phyloP scores from a whole-genome alignment of 2,329 filamentous ascomycete species.

The Acephala macrosclerotiorum region DNA sequence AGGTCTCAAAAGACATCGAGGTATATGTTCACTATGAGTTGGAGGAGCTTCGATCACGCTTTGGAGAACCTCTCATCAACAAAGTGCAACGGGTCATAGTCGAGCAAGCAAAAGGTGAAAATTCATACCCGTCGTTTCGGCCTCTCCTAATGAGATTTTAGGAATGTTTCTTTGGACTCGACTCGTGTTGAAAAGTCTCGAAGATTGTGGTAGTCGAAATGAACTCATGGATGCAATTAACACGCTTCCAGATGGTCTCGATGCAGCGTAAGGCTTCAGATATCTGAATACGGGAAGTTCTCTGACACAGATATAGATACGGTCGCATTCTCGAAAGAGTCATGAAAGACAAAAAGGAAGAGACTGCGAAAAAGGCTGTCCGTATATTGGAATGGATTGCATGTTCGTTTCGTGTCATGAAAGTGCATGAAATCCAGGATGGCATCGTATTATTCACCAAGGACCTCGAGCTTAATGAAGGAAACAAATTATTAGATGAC shows the following conservation, averaged over 20 bases:
- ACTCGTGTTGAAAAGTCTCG: constrained; percentile 20
- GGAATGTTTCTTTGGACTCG: constrained; percentile 31
- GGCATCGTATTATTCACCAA: constrained; percentile 16
- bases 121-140: neutral
- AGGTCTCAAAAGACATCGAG: constrained; percentile 21
- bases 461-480: constrained; percentile 12
- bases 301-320: constrained; percentile 4
- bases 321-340: constrained; percentile 4
- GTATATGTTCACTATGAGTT: constrained; percentile 12
- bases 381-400: constrained; percentile 27
- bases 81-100: constrained; percentile 19
- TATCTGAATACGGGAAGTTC: neutral
- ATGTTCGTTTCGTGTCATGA: constrained; percentile 26
- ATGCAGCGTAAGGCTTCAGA: constrained; percentile 21
- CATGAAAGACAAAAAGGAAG: neutral
- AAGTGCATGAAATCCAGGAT: constrained; percentile 26
- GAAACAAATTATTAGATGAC: constrained; percentile 13
- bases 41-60: constrained; percentile 1
- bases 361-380: neutral
- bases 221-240: constrained; percentile 19
- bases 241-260: constrained; percentile 21
- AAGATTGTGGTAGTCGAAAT: constrained; percentile 15
- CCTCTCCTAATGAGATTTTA: constrained; percentile 5
- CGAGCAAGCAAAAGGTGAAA: constrained; percentile 22
- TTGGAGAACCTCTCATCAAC: constrained; percentile 18